A percentile compares a stretch with the other conserved stretches of the same genome.
Evolutionary conservation across 345 rosid genomes (phyloP).

Genomic region (Noccaea caerulescens): DNA sequence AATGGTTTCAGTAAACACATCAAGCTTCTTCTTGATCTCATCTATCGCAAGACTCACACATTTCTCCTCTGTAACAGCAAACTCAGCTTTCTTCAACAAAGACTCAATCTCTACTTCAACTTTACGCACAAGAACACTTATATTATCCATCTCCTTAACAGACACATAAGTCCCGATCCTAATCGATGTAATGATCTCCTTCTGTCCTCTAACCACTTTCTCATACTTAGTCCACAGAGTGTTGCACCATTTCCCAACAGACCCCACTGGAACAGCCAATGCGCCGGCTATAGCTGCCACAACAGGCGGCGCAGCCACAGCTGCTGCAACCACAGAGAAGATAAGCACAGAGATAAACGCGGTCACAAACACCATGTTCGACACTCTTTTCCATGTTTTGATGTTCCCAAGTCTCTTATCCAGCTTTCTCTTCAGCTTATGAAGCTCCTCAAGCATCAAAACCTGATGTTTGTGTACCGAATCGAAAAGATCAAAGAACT

Average conservation of each 20-base stretch:
- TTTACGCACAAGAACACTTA: constrained; percentile 58
- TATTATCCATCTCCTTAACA: constrained; percentile 70
- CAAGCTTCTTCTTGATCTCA: constrained; percentile 80
- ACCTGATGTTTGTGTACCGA: constrained; percentile 58
- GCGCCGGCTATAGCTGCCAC: constrained; percentile 73
- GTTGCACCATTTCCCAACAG: constrained; percentile 83
- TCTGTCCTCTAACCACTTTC: constrained; percentile 60
- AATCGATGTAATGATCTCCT: constrained; percentile 54
- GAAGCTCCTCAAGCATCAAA: constrained; percentile 58
- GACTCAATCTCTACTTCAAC: constrained; percentile 65
- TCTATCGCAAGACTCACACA: constrained; percentile 66
- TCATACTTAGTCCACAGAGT: constrained; percentile 65
- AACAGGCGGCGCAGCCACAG: constrained; percentile 78
- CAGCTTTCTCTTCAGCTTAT: constrained; percentile 55
- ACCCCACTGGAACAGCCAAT: constrained; percentile 65
- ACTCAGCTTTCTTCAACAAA: constrained; percentile 53
- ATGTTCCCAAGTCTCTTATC: constrained; percentile 63
- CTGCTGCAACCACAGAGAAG: constrained; percentile 89
- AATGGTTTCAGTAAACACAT: constrained; percentile 55
- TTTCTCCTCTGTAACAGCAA: constrained; percentile 60
- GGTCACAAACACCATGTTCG: constrained; percentile 73
- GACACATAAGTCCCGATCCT: constrained; percentile 54
- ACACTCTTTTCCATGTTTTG: constrained; percentile 77
- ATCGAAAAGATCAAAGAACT: constrained; percentile 61
- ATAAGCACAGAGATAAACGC: constrained; percentile 73